phyloP scores from a whole-genome alignment of 331 rosid species.

The Saraca asoca region DNA sequence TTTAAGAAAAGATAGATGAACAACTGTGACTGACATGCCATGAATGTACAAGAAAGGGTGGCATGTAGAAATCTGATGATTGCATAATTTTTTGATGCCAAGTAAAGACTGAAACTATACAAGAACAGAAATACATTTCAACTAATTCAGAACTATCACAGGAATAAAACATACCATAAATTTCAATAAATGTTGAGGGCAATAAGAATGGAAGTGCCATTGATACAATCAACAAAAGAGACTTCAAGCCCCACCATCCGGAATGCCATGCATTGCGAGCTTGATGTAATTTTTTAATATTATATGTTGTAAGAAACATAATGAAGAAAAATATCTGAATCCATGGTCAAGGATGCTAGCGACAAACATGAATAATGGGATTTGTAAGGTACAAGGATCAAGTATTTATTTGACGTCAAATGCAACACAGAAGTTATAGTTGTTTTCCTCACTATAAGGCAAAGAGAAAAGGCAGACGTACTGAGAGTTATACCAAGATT shows the following conservation, averaged over 20 bases:
- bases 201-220: conserved; percentile 60
- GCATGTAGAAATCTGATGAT: conserved; percentile 1
- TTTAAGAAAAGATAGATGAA: neutral
- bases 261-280: conserved; percentile 77
- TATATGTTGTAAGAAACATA: conserved; percentile 70
- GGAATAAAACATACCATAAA: conserved; percentile 63
- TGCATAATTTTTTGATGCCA: neutral
- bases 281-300: conserved; percentile 63
- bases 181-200: conserved; percentile 55
- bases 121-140: neutral
- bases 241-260: conserved; percentile 74
- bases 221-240: conserved; percentile 53
- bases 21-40: neutral
- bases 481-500: conserved; percentile 4
- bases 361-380: neutral
- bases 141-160: conserved; percentile 1
- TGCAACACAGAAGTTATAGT: neutral
- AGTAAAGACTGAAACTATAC: neutral
- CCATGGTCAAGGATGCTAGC: conserved; percentile 50
- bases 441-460: neutral
- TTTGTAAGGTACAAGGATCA: neutral
- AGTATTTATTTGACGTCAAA: neutral
- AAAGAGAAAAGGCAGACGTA: neutral
- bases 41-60: conserved; percentile 10
- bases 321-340: conserved; percentile 76